phyloP scores from a whole-genome alignment of 345 rosid genomes.

The Eucalyptus melliodora region DNA sequence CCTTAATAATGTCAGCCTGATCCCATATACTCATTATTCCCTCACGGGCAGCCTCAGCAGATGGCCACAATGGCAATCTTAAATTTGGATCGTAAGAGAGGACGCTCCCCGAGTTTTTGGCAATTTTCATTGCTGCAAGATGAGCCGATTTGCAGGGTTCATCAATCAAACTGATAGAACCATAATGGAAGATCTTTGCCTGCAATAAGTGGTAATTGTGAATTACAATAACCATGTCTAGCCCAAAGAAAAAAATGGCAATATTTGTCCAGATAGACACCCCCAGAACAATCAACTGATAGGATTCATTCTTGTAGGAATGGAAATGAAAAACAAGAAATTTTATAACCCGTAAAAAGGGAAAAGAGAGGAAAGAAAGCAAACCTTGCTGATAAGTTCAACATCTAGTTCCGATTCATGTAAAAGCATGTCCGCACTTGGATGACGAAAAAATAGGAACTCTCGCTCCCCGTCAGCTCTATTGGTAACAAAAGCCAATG shows the following conservation, averaged over 20 bases:
- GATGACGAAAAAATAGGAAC: slow-evolving; percentile 91
- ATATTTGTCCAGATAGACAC: neutral
- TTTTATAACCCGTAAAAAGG: neutral
- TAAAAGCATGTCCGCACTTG: slow-evolving; percentile 99
- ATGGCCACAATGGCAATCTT: slow-evolving; percentile 90
- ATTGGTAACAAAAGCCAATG: slow-evolving; percentile 85
- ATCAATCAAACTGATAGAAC: slow-evolving; percentile 89
- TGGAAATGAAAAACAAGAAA: neutral
- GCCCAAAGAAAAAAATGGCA: neutral
- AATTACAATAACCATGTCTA: neutral
- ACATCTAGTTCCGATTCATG: slow-evolving; percentile 68
- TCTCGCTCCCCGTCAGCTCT: slow-evolving; percentile 96
- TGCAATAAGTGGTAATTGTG: slow-evolving; percentile 5
- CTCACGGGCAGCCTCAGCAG: slow-evolving; percentile 69
- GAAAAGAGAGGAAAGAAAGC: neutral
- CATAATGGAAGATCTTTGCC: slow-evolving; percentile 92
- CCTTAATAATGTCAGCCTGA: slow-evolving; percentile 91
- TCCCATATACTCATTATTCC: slow-evolving; percentile 90
- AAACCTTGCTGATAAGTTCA: slow-evolving; percentile 63
- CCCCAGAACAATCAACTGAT: neutral
- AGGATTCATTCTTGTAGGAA: neutral
- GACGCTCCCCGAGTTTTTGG: slow-evolving; percentile 62
- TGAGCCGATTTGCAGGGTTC: slow-evolving; percentile 95
- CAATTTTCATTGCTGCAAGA: slow-evolving; percentile 83
- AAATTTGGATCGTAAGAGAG: slow-evolving; percentile 94